A percentile compares a stretch with the other conserved stretches of the same genome.
Evolutionary conservation across 1,284 basidiomycete genomes (phyloP).

Genomic region (Xanthoconium separans): DNA sequence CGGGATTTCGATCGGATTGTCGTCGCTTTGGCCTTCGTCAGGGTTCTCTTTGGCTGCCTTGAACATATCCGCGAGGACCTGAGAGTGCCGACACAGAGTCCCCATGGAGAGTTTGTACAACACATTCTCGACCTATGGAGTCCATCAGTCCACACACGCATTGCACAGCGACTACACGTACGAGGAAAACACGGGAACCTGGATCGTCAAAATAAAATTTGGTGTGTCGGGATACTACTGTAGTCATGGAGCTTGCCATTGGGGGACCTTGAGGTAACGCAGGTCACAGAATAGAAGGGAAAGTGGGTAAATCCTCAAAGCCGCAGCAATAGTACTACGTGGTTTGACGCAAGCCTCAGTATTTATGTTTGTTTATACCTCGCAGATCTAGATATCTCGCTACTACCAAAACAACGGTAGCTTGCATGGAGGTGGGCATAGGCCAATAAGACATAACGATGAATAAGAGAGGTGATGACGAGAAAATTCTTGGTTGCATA

Average conservation of each 20-base stretch:
- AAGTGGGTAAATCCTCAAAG: no score
- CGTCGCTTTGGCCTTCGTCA: neutral
- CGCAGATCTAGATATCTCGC: no score
- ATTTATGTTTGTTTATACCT: no score
- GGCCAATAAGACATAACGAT: constrained; percentile 22
- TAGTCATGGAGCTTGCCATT: no score
- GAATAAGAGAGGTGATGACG: constrained; percentile 16
- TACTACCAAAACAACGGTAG: constrained; percentile 5
- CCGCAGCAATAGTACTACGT: no score
- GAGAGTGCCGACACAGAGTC: neutral
- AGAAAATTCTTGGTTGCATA: constrained; percentile 32
- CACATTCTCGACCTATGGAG: neutral
- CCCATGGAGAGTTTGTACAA: neutral
- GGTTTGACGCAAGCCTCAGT: no score
- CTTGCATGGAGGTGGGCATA: constrained; percentile 9
- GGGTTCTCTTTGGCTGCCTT: neutral
- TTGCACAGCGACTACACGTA: no score
- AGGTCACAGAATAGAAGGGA: no score
- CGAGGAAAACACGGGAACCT: neutral
- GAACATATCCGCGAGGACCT: neutral
- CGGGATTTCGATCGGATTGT: neutral
- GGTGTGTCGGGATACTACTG: neutral
- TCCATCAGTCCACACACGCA: neutral
- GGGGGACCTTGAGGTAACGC: no score
- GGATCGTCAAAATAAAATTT: neutral